Evolutionary conservation across 2,329 filamentous ascomycete genomes (phyloP).

Genomic region (Phaeoacremonium minimum): DNA sequence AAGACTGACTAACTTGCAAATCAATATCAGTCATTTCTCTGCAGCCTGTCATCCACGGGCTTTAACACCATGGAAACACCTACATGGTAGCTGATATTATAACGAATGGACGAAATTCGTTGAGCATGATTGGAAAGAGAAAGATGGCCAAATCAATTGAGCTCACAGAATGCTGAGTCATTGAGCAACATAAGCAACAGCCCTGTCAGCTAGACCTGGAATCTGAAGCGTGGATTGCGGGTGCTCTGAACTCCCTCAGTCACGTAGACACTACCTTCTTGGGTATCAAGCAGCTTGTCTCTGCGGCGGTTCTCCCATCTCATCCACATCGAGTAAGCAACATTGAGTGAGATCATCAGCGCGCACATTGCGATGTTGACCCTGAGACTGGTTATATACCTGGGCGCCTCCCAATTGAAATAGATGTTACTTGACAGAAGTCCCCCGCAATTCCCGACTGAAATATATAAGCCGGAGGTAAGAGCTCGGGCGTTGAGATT

Average conservation of each 20-base stretch:
- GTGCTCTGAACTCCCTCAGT: background rate
- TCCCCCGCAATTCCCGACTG: conserved; percentile 5
- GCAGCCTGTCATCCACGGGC: no score
- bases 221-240: background rate
- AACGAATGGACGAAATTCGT: no score
- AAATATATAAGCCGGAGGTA: conserved; percentile 2
- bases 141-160: no score
- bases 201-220: no score
- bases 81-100: no score
- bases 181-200: no score
- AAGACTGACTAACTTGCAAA: no score
- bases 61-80: no score
- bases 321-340: conserved; percentile 4
- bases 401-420: conserved; percentile 2
- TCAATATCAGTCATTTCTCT: no score
- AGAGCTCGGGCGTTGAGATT: conserved; percentile 7
- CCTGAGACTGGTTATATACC: conserved; percentile 6
- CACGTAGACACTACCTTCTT: background rate
- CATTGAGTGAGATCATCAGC: background rate
- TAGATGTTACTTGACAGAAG: conserved; percentile 7
- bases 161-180: no score
- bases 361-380: conserved; percentile 5
- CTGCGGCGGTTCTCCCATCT: conserved; percentile 5
- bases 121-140: no score
- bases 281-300: background rate